These are phyloP conservation scores for Lecanoromycetidae sp. DNA, from an alignment of 2,329 filamentous ascomycete genomes.

Conservation along the genomic window DNA sequence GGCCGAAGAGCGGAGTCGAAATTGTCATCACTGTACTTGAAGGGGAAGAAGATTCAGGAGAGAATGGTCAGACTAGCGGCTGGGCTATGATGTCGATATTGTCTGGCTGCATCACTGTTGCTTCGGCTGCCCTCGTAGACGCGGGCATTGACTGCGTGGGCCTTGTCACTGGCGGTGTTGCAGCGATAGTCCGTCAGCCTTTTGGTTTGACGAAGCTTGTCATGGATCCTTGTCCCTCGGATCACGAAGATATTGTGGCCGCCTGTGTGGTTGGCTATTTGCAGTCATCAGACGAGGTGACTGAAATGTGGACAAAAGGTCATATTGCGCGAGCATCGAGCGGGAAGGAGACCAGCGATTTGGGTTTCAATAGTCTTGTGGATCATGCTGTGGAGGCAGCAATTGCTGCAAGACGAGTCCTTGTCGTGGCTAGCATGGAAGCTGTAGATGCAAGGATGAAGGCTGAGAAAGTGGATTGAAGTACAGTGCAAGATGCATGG, in stretches of 20 bases:
- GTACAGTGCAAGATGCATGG: too few species aligned
- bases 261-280: constrained; percentile 87
- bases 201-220: constrained; percentile 35
- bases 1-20: constrained; percentile 98
- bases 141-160: constrained; percentile 94
- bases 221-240: constrained; percentile 69
- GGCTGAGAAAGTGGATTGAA: too few species aligned
- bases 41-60: constrained; percentile 61
- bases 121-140: constrained; percentile 83
- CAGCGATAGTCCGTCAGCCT: constrained; percentile 53
- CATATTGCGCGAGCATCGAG: constrained; percentile 32
- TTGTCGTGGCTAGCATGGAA: constrained; percentile 51
- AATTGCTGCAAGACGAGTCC: constrained; percentile 44
- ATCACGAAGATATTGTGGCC: constrained; percentile 65
- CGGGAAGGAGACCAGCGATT: constrained; percentile 24
- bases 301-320: constrained; percentile 89
- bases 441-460: constrained; percentile 34
- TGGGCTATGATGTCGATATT: constrained; percentile 90
- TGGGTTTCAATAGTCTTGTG: constrained; percentile 41
- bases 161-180: constrained; percentile 76
- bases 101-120: constrained; percentile 83
- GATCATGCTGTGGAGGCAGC: constrained; percentile 54
- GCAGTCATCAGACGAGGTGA: constrained; percentile 76
- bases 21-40: constrained; percentile 87
- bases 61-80: constrained; percentile 42